Conservation (phyloP, 2,329 filamentous ascomycete species). For the Pseudonectria foliicola region DNA sequence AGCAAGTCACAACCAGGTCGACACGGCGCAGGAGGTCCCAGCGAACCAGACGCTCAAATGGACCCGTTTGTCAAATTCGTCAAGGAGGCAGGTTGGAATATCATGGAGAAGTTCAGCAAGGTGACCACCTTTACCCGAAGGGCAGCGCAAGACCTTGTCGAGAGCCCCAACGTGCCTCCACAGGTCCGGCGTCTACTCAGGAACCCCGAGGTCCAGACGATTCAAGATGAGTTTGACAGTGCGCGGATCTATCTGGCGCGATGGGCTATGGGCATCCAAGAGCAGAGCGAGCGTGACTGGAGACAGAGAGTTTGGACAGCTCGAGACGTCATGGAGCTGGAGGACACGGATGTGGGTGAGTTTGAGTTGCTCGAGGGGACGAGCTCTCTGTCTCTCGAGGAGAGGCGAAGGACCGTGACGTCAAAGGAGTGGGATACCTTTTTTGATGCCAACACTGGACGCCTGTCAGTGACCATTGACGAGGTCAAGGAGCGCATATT, state of each 20-base stretch:
- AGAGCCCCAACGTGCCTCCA: conserved; percentile 85
- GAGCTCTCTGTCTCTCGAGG: conserved; percentile 64
- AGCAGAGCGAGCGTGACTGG: conserved; percentile 85
- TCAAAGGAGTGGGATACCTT: conserved; percentile 85
- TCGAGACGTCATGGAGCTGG: conserved; percentile 83
- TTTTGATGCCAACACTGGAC: conserved; percentile 70
- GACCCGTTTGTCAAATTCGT: conserved; percentile 89
- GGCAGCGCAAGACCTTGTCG: conserved; percentile 84
- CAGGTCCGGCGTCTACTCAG: conserved; percentile 78
- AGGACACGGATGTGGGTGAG: conserved; percentile 89
- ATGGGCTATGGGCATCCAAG: conserved; percentile 98
- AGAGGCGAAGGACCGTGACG: conserved; percentile 70
- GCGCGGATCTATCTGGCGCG: conserved; percentile 88
- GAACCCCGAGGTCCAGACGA: conserved; percentile 88
- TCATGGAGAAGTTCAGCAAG: conserved; percentile 93
- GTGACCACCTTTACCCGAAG: conserved; percentile 92
- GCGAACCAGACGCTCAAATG: conserved; percentile 63
- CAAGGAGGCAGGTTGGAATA: conserved; percentile 92
- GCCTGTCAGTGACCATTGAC: conserved; percentile 71
- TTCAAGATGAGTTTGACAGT: conserved; percentile 97
- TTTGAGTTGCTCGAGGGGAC: conserved; percentile 89
- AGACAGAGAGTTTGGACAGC: conserved; percentile 89
- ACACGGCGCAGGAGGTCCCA: conserved; percentile 28
- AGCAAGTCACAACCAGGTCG: conserved; percentile 17
- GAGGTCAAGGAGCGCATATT: conserved; percentile 98